These are phyloP conservation scores for Pseudogymnoascus sp. DNA, from an alignment of 2,329 filamentous ascomycete genomes.

Conservation along the genomic window DNA sequence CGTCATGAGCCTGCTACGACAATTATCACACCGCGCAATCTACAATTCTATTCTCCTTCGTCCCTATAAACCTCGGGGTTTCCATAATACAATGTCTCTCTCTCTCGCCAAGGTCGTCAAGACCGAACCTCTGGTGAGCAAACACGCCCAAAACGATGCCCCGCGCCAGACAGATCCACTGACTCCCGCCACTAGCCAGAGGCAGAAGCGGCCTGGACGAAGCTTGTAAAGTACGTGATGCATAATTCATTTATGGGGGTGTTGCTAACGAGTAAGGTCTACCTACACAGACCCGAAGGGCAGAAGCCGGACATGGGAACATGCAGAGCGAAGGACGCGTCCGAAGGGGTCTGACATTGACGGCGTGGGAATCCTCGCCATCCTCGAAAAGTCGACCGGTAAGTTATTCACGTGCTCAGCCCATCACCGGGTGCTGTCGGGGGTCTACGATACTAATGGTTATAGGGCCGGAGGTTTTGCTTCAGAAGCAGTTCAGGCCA, in stretches of 20 bases:
- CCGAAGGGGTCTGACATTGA: slow-evolving; percentile 57
- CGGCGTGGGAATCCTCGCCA: slow-evolving; percentile 65
- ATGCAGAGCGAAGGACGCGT: slow-evolving; percentile 62
- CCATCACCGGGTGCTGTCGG: neutral
- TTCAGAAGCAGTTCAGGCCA: slow-evolving; percentile 62
- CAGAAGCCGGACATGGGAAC: slow-evolving; percentile 59
- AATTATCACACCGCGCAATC: slow-evolving; percentile 1
- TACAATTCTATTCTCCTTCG: neutral
- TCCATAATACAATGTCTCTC: slow-evolving; percentile 33
- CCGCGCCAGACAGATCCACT: neutral
- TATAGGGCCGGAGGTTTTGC: slow-evolving; percentile 46
- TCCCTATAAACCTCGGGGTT: neutral
- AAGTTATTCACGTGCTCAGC: slow-evolving; percentile 14
- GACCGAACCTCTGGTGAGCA: slow-evolving; percentile 38
- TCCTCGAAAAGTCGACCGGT: slow-evolving; percentile 50
- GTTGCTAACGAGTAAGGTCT: slow-evolving; percentile 36
- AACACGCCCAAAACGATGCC: neutral
- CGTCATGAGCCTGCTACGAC: neutral
- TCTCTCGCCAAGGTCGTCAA: slow-evolving; percentile 38
- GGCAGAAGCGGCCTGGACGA: slow-evolving; percentile 52
- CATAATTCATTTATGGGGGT: neutral
- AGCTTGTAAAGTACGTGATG: slow-evolving; percentile 46
- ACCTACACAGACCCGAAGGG: slow-evolving; percentile 59
- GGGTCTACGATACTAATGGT: neutral
- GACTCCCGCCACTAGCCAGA: slow-evolving; percentile 9